Conservation (phyloP, 345 rosid genomes). For the Cardamine chenopodiifolia region DNA sequence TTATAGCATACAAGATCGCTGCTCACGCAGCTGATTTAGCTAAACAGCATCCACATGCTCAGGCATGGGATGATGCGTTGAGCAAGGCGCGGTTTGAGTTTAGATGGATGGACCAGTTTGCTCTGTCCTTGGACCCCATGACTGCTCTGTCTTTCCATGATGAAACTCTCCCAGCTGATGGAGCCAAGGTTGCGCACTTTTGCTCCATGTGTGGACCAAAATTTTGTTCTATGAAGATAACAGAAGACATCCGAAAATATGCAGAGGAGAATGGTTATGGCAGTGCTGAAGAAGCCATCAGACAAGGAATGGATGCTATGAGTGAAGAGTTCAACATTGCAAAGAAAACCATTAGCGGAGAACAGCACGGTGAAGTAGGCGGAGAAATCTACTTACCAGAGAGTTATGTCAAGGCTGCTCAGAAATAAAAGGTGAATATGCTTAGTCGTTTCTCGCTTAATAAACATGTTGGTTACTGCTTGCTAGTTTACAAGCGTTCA, state of each 20-base stretch:
- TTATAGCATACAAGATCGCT: constrained; percentile 93
- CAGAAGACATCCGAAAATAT: constrained; percentile 94
- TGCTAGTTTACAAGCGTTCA: not conserved
- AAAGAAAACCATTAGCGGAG: constrained; percentile 89
- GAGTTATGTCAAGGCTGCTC: constrained; percentile 53
- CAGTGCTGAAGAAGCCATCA: constrained; percentile 84
- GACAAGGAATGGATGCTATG: constrained; percentile 93
- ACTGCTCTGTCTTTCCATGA: constrained; percentile 98
- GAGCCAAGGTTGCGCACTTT: constrained; percentile 98
- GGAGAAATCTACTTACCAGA: constrained; percentile 94
- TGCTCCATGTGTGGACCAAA: constrained; percentile 99
- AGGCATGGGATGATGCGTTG: constrained; percentile 96
- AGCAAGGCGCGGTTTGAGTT: constrained; percentile 97
- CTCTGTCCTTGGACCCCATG: constrained; percentile 94
- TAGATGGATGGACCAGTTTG: constrained; percentile 99
- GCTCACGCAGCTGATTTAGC: constrained; percentile 99
- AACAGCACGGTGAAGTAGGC: constrained; percentile 95
- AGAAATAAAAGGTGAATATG: constrained; percentile 56
- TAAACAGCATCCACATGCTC: constrained; percentile 91
- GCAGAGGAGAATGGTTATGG: constrained; percentile 98
- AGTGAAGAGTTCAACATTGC: constrained; percentile 89
- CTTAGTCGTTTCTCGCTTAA: not conserved
- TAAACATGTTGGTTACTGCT: not conserved
- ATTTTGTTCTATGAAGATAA: constrained; percentile 99
- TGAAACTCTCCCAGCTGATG: constrained; percentile 95